phyloP scores from a whole-genome alignment of 495 filamentous ascomycete species.

The Letharia columbiana region DNA sequence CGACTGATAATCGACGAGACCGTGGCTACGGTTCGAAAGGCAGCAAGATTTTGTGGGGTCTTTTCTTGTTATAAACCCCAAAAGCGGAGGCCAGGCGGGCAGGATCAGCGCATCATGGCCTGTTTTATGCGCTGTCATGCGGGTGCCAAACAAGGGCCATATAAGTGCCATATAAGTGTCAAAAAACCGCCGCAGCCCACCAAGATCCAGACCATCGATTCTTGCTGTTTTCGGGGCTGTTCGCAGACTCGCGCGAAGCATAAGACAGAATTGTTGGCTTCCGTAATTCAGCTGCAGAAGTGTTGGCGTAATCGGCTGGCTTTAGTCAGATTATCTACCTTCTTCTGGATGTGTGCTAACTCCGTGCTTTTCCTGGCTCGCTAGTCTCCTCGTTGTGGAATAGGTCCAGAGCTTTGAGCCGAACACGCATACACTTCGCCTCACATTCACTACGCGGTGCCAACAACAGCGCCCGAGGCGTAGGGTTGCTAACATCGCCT shows the following conservation, averaged over 20 bases:
- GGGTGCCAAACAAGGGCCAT: background rate
- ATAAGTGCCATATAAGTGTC: background rate
- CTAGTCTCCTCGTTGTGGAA: background rate
- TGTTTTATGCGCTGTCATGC: background rate
- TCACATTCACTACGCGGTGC: background rate
- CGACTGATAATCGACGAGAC: background rate
- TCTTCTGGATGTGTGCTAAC: background rate
- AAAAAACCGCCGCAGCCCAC: background rate
- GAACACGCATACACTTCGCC: background rate
- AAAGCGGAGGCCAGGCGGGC: background rate
- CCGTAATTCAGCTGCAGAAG: too few species aligned
- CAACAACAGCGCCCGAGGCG: background rate
- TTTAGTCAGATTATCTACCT: background rate
- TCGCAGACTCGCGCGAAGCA: background rate
- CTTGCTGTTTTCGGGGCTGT: background rate
- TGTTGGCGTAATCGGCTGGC: background rate
- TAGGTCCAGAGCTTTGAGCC: background rate
- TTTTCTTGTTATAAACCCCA: background rate
- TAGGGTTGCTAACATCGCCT: background rate
- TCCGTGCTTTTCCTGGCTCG: background rate
- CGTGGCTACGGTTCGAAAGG: background rate
- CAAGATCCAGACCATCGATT: background rate
- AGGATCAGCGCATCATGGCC: background rate
- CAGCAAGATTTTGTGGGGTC: background rate
- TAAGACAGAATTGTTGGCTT: too few species aligned